Conservation (phyloP, 164 flowering plant species). For the Hamamelis virginiana region DNA sequence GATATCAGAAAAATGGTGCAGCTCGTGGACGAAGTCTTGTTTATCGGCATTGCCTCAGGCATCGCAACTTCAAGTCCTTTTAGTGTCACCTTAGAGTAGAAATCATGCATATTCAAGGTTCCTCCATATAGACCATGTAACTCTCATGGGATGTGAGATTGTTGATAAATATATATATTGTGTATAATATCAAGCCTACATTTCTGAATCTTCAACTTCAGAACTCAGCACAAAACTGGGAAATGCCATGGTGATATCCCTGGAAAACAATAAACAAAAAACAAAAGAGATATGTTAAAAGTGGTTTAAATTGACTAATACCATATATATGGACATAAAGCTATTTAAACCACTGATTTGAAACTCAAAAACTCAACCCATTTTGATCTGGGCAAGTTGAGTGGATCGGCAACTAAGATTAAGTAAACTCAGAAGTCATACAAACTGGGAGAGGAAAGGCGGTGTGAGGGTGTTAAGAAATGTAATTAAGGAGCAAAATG, state of each 20-base stretch:
- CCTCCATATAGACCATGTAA: neutral
- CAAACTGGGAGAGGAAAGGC: neutral
- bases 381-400: neutral
- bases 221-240: constrained; percentile 78
- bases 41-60: no score
- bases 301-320: neutral
- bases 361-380: neutral
- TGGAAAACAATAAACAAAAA: constrained; percentile 28
- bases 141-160: neutral
- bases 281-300: neutral
- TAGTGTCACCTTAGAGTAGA: neutral
- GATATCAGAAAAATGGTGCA: no score
- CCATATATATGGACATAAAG: neutral
- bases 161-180: neutral
- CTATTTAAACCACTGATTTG: neutral
- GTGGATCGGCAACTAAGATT: neutral
- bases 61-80: neutral
- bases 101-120: no score
- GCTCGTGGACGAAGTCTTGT: no score
- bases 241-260: constrained; percentile 82
- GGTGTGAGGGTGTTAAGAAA: neutral
- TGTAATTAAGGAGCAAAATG: neutral
- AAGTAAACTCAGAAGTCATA: neutral
- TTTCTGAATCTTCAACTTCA: constrained; percentile 60
- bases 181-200: constrained; percentile 6